Evolutionary conservation across 2,329 filamentous ascomycete species (phyloP).

Genomic region (Elsinoe ampelina): DNA sequence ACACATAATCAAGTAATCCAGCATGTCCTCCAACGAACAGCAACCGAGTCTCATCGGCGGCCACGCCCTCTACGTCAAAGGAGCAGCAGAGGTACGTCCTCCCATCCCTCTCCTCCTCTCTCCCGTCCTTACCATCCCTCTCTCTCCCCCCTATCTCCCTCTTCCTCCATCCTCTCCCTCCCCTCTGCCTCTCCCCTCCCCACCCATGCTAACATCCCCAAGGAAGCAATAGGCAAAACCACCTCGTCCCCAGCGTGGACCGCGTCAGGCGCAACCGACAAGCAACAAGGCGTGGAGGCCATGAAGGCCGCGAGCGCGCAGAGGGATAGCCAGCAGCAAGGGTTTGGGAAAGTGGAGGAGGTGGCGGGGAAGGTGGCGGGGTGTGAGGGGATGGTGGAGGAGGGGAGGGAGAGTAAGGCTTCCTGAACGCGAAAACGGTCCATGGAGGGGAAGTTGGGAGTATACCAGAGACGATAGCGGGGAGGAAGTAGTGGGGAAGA

Average conservation of each 20-base stretch:
- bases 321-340: conserved; percentile 44
- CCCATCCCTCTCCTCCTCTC: background rate
- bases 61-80: conserved; percentile 61
- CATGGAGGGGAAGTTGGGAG: no score
- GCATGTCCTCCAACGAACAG: conserved; percentile 19
- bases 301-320: conserved; percentile 54
- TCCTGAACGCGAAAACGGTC: no score
- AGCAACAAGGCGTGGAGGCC: conserved; percentile 49
- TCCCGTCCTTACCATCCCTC: no score
- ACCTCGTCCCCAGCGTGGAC: conserved; percentile 57
- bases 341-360: conserved; percentile 57
- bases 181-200: background rate
- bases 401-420: conserved; percentile 45
- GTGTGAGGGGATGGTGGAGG: conserved; percentile 60
- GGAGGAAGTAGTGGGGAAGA: background rate
- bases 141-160: no score
- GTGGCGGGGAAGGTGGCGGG: conserved; percentile 53
- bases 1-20: background rate
- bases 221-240: conserved; percentile 52
- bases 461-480: no score
- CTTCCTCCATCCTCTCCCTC: background rate
- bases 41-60: conserved; percentile 43
- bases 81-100: conserved; percentile 50
- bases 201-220: background rate
- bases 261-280: conserved; percentile 54